Base-by-base conservation (phyloP, 164 flowering plant genomes). In the Magnolia sinica region DNA sequence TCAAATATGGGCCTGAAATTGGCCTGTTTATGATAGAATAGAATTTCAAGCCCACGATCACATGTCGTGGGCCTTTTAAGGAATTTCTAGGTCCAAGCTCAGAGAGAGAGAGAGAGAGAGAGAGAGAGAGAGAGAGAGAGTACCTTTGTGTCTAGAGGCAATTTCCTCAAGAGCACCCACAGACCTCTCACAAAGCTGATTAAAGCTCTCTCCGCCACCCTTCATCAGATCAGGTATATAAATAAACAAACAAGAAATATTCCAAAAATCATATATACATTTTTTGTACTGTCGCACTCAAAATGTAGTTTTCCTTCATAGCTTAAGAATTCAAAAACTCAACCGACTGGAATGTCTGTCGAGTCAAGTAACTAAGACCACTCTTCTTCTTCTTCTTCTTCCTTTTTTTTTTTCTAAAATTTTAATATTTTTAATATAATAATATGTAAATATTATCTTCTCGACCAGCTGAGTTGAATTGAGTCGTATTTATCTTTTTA, bases 191-290 rank as follows among this genome's bases (percentile, higher is more conserved):
- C 84, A 81, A 7, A 81, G 84, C 69, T 76, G 81, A 50, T 81
- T 64, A 49, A 81, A 81, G 68, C 84, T 78, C 77, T 81, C 84
- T 65, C 84, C 84, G 6, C 84, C 84, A 23, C 84, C 84, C 84
- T 81, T 64, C n/a, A 70, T 24, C 49, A 23, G 4, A n/a, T 20
- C 52, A 70, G 23, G 13, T 59, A 61, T 2, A 4, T 29, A 9
- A 72, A 20, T 31, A n/a, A 37, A 29, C 23, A 16, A 31, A 18
- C 22, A 18, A 10, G 7, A 6, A 50, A 58, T 58, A 13, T 19
- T 3, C 14, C 19, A 19, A 19, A 58, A 4, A 4, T 7, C 4
- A 58, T 19, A 58, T 58, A 13, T 58, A 58, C 1, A 58, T 55
- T 55, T 10, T 55, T 55, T 10, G 13, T 55, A 10, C 5, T 5